A percentile compares a stretch with the other conserved stretches of the same genome.
Evolutionary conservation across 805 yeast species (phyloP).

Genomic region (Blastobotrys parvus): DNA sequence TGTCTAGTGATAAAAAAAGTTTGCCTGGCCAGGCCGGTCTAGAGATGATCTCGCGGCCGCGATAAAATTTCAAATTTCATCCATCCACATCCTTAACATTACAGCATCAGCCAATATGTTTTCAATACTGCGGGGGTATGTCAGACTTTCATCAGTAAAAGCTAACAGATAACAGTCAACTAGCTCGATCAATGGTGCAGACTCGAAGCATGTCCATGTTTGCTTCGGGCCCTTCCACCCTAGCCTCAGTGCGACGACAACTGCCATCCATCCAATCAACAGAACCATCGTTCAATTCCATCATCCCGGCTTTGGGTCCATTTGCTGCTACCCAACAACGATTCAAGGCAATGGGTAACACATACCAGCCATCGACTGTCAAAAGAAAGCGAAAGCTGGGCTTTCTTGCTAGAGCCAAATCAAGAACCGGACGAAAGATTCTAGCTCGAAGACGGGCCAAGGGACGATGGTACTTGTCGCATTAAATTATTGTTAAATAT

Average conservation of each 20-base stretch:
- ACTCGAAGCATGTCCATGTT: neutral
- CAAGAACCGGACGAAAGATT: conserved; percentile 69
- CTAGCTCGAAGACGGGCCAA: conserved; percentile 71
- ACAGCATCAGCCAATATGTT: neutral
- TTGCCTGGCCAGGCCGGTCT: neutral
- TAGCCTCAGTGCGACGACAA: conserved; percentile 1
- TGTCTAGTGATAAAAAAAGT: neutral
- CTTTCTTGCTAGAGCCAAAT: conserved; percentile 72
- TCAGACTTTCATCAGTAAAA: neutral
- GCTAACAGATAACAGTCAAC: no score
- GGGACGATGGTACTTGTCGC: conserved; percentile 90
- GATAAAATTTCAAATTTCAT: neutral
- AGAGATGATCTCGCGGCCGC: neutral
- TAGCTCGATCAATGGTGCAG: no score
- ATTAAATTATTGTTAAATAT: conserved; percentile 33
- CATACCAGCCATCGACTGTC: conserved; percentile 87
- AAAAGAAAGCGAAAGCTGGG: conserved; percentile 88
- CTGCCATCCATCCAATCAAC: neutral
- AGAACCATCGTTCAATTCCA: conserved; percentile 12
- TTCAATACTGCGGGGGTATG: neutral
- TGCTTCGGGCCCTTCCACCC: neutral
- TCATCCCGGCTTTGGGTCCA: conserved; percentile 3
- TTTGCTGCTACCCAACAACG: conserved; percentile 38
- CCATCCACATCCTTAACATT: neutral
- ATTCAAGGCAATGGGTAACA: conserved; percentile 87